Percentiles rank a stretch among this genome's conserved stretches.
Conservation (phyloP, 257 asterid genomes). For the Solanum medicagineum region DNA sequence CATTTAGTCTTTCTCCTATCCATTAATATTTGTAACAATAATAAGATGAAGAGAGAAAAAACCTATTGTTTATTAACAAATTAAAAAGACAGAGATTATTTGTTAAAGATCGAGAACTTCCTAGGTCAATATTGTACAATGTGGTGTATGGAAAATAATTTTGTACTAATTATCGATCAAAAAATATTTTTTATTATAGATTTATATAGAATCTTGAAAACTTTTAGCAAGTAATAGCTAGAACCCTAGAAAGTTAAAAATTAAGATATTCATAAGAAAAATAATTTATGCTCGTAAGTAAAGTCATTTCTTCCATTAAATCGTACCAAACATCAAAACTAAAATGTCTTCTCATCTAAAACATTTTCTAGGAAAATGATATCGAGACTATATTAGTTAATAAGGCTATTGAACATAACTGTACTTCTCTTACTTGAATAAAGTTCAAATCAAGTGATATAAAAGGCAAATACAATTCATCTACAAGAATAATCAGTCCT, state of each 20-base stretch:
- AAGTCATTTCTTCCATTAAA: not conserved
- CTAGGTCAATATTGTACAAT: slow-evolving; percentile 10
- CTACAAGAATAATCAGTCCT: too few relatives aligned
- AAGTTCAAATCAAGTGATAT: too few relatives aligned
- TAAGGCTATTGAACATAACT: too few relatives aligned
- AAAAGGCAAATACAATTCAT: too few relatives aligned
- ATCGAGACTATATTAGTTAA: too few relatives aligned
- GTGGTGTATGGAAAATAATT: not conserved
- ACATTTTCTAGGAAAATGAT: not conserved
- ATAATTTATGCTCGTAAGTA: not conserved
- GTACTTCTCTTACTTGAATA: too few relatives aligned
- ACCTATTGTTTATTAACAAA: not conserved
- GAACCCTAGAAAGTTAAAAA: not conserved
- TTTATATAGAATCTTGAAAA: not conserved
- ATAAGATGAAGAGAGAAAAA: not conserved
- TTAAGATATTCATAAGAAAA: not conserved
- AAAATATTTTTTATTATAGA: not conserved
- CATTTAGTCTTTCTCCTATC: slow-evolving; percentile 27
- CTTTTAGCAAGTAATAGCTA: not conserved
- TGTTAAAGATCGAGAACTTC: not conserved
- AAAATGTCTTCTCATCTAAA: too few relatives aligned
- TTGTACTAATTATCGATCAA: not conserved
- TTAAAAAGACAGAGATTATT: not conserved
- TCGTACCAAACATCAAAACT: too few relatives aligned
- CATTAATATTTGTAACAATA: not conserved